Evolutionary conservation across 129 eudicot species (phyloP).

Genomic region (Chrysanthemum lavandulifolium): DNA sequence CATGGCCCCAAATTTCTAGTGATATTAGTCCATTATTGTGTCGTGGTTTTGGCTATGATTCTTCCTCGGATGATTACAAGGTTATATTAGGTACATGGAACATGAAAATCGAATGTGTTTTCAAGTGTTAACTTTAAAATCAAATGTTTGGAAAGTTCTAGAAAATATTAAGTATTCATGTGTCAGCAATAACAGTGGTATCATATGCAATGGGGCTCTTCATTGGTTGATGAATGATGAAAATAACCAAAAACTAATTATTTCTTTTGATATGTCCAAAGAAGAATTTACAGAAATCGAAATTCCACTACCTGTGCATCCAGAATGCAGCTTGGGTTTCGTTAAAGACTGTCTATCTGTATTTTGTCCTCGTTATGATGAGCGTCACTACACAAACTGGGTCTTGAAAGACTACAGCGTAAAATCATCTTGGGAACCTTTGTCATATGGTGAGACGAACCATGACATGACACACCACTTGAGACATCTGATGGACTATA

Average conservation of each 20-base stretch:
- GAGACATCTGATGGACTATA: not conserved
- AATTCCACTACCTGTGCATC: not conserved
- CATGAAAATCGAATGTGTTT: not conserved
- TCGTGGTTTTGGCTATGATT: conserved; percentile 23
- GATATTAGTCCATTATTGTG: not conserved
- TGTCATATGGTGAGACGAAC: not conserved
- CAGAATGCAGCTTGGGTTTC: not conserved
- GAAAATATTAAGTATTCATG: not conserved
- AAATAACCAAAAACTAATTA: not conserved
- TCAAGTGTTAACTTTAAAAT: conserved; percentile 2
- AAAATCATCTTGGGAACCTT: not conserved
- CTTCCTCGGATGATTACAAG: conserved; percentile 5
- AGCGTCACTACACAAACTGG: not conserved
- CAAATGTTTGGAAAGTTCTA: conserved; percentile 3
- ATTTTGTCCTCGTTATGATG: not conserved
- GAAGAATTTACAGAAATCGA: conserved; percentile 8
- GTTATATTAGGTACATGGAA: not conserved
- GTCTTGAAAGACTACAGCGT: not conserved
- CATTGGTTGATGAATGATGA: not conserved
- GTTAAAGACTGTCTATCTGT: not conserved
- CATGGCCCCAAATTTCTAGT: not conserved
- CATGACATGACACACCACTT: not conserved
- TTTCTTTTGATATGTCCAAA: not conserved
- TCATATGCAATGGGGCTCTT: not conserved
- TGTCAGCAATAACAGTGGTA: not conserved